These are phyloP conservation scores for Hanseniaspora lachancei DNA, from an alignment of 805 yeast genomes.

Conservation along the genomic window DNA sequence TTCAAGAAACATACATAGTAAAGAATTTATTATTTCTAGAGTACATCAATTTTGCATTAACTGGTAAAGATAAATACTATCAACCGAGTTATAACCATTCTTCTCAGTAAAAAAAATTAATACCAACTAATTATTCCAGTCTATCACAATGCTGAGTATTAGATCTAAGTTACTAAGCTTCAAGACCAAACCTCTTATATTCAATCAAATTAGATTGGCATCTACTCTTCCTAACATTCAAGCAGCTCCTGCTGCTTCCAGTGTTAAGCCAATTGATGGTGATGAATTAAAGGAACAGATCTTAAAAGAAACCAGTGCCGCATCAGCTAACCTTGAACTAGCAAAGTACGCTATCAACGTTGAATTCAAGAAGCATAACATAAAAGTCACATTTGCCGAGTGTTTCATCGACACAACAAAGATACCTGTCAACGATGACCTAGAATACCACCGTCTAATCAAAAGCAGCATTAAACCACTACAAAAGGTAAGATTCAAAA, in stretches of 20 bases:
- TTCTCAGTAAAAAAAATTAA: not conserved
- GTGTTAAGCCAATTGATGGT: not conserved
- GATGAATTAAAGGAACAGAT: slow-evolving; percentile 12
- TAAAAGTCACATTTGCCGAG: slow-evolving; percentile 5
- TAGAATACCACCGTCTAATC: slow-evolving; percentile 9
- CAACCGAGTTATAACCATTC: no score
- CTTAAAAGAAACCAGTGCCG: slow-evolving; percentile 2
- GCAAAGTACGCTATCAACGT: slow-evolving; percentile 4
- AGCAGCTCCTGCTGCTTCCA: not conserved
- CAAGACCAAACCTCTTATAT: not conserved
- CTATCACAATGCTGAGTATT: not conserved
- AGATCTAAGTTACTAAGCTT: not conserved
- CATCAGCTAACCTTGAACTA: not conserved
- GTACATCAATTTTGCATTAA: no score
- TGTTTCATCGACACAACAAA: not conserved
- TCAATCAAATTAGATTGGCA: not conserved
- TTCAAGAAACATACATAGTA: no score
- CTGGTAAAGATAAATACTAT: no score
- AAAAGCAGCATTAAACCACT: slow-evolving; percentile 1
- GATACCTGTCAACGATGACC: not conserved
- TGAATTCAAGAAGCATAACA: not conserved
- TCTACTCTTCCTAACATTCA: not conserved
- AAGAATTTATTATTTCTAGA: no score
- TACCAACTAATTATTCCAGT: not conserved
- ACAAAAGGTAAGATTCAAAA: slow-evolving; percentile 3